phyloP scores from a whole-genome alignment of 1,139 yeast species.

The Suhomyces atakaporum region DNA sequence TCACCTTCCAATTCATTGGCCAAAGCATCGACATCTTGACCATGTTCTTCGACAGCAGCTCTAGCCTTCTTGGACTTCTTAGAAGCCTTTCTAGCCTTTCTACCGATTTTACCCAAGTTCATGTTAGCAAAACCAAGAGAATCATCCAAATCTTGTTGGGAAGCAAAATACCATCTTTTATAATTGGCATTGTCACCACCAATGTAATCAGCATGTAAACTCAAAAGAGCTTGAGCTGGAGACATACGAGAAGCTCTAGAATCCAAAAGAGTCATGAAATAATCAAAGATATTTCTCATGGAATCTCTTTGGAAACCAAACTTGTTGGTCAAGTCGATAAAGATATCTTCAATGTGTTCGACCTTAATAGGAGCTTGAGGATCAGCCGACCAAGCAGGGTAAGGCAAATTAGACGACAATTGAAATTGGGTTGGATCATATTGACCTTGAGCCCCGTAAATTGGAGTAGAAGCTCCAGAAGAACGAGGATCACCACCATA shows the following conservation, averaged over 20 bases:
- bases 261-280: conserved; percentile 89
- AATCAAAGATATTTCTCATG: conserved; percentile 96
- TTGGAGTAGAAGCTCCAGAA: conserved; percentile 95
- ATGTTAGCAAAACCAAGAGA: conserved; percentile 52
- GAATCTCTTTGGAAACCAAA: conserved; percentile 98
- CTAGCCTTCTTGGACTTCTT: conserved; percentile 67
- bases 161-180: conserved; percentile 32
- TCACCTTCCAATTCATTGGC: conserved; percentile 87
- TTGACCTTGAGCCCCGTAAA: conserved; percentile 66
- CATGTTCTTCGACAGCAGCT: conserved; percentile 53
- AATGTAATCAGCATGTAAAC: conserved; percentile 92
- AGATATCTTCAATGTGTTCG: conserved; percentile 90
- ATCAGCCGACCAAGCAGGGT: conserved; percentile 96
- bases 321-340: conserved; percentile 83
- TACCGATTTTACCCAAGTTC: conserved; percentile 71
- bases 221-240: conserved; percentile 88
- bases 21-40: conserved; percentile 52
- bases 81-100: conserved; percentile 52
- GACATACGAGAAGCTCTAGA: conserved; percentile 97
- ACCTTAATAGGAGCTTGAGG: conserved; percentile 73
- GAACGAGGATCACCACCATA: conserved; percentile 77
- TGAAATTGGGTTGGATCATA: conserved; percentile 70
- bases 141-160: conserved; percentile 34
- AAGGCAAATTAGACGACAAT: conserved; percentile 69
- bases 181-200: conserved; percentile 35